phyloP scores from a whole-genome alignment of 441 rosid species.

The Macaranga tanarius region DNA sequence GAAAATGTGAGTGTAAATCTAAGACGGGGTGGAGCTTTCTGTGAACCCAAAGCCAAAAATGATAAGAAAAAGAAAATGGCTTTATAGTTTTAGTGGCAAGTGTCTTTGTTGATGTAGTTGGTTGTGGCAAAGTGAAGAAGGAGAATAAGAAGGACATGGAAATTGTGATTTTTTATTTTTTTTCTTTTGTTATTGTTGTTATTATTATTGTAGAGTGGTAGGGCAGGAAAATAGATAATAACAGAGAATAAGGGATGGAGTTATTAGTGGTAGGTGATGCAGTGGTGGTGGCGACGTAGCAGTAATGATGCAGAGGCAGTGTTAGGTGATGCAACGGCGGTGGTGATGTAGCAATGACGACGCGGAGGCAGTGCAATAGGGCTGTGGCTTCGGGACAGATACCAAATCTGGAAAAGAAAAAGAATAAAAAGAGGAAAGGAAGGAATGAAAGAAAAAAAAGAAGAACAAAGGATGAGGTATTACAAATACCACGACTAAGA shows the following conservation, averaged over 20 bases:
- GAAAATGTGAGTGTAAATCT: slow-evolving; percentile 48
- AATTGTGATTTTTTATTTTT: background rate
- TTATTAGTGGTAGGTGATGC: slow-evolving; percentile 65
- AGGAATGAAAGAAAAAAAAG: too few species aligned
- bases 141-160: slow-evolving; percentile 28
- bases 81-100: background rate
- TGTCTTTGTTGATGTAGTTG: background rate
- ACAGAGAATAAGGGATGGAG: slow-evolving; percentile 42
- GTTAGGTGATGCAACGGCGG: too few species aligned
- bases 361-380: too few species aligned
- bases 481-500: too few species aligned
- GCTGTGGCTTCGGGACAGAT: too few species aligned
- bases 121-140: slow-evolving; percentile 8
- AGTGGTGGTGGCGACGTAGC: too few species aligned
- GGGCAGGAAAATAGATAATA: background rate
- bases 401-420: too few species aligned
- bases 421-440: too few species aligned
- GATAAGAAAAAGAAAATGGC: slow-evolving; percentile 26
- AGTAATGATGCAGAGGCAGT: too few species aligned
- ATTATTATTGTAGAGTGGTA: slow-evolving; percentile 6
- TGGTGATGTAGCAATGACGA: too few species aligned
- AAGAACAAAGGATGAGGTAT: too few species aligned
- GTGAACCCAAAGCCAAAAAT: slow-evolving; percentile 38
- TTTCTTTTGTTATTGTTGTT: too few species aligned
- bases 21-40: slow-evolving; percentile 69